Conservation (phyloP, 2,329 filamentous ascomycete genomes). For the Niveomyces coronatus region DNA sequence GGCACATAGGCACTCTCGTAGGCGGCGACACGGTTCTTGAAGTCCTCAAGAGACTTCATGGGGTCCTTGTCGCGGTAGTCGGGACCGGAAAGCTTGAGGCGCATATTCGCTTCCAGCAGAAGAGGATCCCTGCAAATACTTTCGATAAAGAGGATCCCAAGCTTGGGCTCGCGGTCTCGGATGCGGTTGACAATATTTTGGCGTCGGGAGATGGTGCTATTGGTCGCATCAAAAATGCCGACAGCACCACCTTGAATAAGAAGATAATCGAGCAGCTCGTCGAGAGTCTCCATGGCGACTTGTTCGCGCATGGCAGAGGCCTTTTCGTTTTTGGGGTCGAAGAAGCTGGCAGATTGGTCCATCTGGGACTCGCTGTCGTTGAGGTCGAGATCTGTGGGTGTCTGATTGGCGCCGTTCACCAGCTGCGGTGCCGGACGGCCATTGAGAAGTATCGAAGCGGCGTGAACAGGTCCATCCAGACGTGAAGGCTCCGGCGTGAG, state of each 20-base stretch:
- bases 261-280: slow-evolving; percentile 87
- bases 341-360: slow-evolving; percentile 88
- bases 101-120: slow-evolving; percentile 92
- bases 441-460: slow-evolving; percentile 49
- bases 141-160: slow-evolving; percentile 92
- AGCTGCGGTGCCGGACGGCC: slow-evolving; percentile 31
- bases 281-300: slow-evolving; percentile 81
- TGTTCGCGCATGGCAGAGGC: slow-evolving; percentile 81
- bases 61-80: slow-evolving; percentile 96
- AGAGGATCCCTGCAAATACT: slow-evolving; percentile 80
- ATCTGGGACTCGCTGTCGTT: slow-evolving; percentile 26
- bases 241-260: slow-evolving; percentile 74
- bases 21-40: slow-evolving; percentile 81
- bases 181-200: slow-evolving; percentile 77
- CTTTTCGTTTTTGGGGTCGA: slow-evolving; percentile 77
- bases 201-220: slow-evolving; percentile 81
- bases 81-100: slow-evolving; percentile 86
- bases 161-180: slow-evolving; percentile 68
- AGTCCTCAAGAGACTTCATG: slow-evolving; percentile 71
- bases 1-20: slow-evolving; percentile 94
- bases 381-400: slow-evolving; percentile 29
- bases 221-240: slow-evolving; percentile 93
- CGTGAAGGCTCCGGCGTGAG: slow-evolving; percentile 24
- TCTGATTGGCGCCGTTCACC: slow-evolving; percentile 21
- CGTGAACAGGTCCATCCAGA: slow-evolving; percentile 37